Base-by-base conservation (phyloP, 2,329 filamentous ascomycete genomes). In the Coniella vitis region DNA sequence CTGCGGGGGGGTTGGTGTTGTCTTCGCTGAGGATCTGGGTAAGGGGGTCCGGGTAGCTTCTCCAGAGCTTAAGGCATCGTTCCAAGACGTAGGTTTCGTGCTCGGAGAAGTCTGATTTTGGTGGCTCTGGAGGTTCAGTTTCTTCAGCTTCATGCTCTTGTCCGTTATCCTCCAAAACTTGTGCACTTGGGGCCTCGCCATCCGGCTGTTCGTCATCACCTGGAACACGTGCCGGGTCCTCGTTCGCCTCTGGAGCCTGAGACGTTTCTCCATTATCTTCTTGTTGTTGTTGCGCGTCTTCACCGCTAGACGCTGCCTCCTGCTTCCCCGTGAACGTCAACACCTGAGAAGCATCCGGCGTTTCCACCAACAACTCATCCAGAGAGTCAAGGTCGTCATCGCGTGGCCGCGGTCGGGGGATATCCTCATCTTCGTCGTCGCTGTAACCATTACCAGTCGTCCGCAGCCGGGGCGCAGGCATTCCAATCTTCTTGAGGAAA, bases 1-100 rank as follows among this genome's bases (percentile, higher is more conserved):
- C 78, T 4, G 73, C 67, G 0, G 87, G 87, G 3, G 87, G 85
- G 45, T 83, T 76, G 9, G 83, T 87, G 60, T 85, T 84, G 44
- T 69, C 64, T 3, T 79, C 70, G 52, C 75, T 74, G 21, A 85
- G 70, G 22, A 84, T 78, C 43, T 69, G 74, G 49, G 67, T 61
- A 25, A 76, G 63, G 4, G 78, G 77, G 54, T 82, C 78, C 0
- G 76, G 78, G 53, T 79, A 78, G 49, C 72, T 74, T 35, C 60
- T 73, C 86, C 86, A 90, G 8, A 89, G 74, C 38, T 73, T 73
- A 31, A 89, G 63, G 44, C 79, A 80, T 55, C 73, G 79, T 43
- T 70, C 70, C 34, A 83, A 57, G 3, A 81, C 62, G 16, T 67
- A 59, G 2, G 63, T 64, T 59, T 82, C 70, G 19, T 60, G 57